Base-by-base conservation (phyloP, 345 rosid genomes). In the Citrus medica region DNA sequence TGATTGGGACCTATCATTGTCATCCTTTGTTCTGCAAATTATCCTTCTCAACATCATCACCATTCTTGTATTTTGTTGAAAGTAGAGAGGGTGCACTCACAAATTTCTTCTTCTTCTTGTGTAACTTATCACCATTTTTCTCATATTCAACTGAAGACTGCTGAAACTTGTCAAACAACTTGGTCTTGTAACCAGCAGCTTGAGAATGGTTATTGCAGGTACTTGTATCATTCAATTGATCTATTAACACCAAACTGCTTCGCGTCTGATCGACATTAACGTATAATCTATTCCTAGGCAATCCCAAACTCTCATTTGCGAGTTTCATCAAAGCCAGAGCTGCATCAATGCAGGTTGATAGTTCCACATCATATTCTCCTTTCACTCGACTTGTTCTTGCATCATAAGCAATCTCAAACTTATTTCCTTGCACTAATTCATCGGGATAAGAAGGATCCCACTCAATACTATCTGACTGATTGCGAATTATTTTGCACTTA, bases 281-380 rank as follows among this genome's bases (percentile, higher is more conserved):
- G 37, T 75, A 60, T n/a, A 48, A 17, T 28, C 28, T 8, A 61
- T 22, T 59, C 68, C 32, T 69, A 19, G 27, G 46, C 33, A 42
- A 46, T 4, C 56, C 42, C 12, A 27, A 40, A 46, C 30, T 30
- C 51, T 46, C 35, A 13, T 46, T 46, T 9, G 76, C 67, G 14
- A 78, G 37, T 42, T 78, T 22, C 80, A 78, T 78, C 76, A 78
- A 70, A 61, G 76, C 62, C 46, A 70, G 33, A 3, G 80, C 70
- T 19, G 80, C 80, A 21, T 42, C 69, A n/a, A 60, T 19, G 7
- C 35, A 8, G 22, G 25, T 6, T 61, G 38, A 16, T 78, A 64
- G 3, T 30, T 61, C 70, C 6, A n/a, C 24, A 73, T 71, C 48
- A 58, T 74, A 48, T 16, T 60, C 64, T 48, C 77, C 27, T 76